Base-by-base conservation (phyloP, 441 rosid species). In the Daphne laureola region DNA sequence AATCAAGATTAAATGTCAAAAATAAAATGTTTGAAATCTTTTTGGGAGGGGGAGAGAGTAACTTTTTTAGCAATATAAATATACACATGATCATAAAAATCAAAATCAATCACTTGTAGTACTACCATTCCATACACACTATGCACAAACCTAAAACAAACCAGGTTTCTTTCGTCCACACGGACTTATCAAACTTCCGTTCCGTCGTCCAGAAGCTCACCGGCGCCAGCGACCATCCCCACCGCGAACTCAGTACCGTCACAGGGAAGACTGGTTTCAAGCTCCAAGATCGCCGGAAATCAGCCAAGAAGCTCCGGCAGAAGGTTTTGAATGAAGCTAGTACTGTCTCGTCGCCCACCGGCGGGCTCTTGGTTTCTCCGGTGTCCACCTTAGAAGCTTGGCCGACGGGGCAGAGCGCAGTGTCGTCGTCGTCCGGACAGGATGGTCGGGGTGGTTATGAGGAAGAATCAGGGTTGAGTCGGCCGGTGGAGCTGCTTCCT, bases 111-210 rank as follows among this genome's bases (percentile, higher is more conserved):
- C 23, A 18, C 23, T 18, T 18, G 23, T 18, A 21, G 23, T 18
- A 21, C 25, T 21, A 21, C 2, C 25, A 21, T 21, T 21, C 25
- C 25, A 21, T 21, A 21, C 25, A 21, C 25, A 45, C 53, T 66
- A 66, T 61, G 78, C 64, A 46, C 64, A 59, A 51, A 52, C 56
- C 73, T 43, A 55, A 82, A 62, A 55, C 73, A 8, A 47, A 63
- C 5, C 78, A 81, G 76, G 85, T 89, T 62, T 85, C 89, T 68
- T 85, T 88, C 49, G 89, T 88, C 59, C 91, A 85, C 63, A 91
- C 96, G 36, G 83, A 88, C 63, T 91, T 94, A 3, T 83, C 91
- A 13, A 88, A 66, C 40, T 88, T 88, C 77, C 89, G 96, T 0
- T 63, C 87, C 75, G 78, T 85, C 40, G 96, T 88, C 49, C 96